These are phyloP conservation scores for Podosphaera xanthii DNA, from an alignment of 2,329 filamentous ascomycete species.

Conservation along the genomic window DNA sequence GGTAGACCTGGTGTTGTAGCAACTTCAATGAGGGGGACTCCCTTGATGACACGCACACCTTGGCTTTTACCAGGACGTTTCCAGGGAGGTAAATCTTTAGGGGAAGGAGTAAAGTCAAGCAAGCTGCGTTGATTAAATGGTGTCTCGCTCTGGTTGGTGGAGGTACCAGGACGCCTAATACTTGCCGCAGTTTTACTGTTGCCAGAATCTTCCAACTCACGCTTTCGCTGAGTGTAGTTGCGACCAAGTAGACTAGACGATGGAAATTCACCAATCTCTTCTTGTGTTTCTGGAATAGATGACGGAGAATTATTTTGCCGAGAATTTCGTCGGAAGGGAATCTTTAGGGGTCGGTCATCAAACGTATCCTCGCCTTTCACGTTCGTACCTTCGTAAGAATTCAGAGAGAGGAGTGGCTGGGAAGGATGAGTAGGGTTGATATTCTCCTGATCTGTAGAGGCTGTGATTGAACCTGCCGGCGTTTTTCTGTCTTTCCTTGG, in stretches of 20 bases:
- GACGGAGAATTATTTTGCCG: conserved; percentile 11
- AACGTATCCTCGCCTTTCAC: conserved; percentile 7
- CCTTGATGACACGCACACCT: conserved; percentile 20
- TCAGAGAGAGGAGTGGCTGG: conserved; percentile 41
- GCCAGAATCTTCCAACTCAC: conserved; percentile 7
- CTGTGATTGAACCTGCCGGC: conserved; percentile 28
- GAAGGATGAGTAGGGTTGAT: not conserved
- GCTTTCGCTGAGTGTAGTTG: conserved; percentile 24
- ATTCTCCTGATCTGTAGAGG: not conserved
- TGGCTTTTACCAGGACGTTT: conserved; percentile 28
- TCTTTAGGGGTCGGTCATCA: conserved; percentile 11
- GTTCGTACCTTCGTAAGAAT: conserved; percentile 24
- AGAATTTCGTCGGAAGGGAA: conserved; percentile 14
- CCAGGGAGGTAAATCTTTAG: conserved; percentile 38
- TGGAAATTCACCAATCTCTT: conserved; percentile 19
- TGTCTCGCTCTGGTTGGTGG: conserved; percentile 1
- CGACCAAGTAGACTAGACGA: conserved; percentile 24
- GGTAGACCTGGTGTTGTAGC: conserved; percentile 14
- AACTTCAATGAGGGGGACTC: conserved; percentile 25
- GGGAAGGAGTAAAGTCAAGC: conserved; percentile 42
- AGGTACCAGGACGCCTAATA: conserved; percentile 7
- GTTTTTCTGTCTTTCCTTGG: conserved; percentile 8
- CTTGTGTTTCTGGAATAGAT: conserved; percentile 7
- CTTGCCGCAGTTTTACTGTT: not conserved
- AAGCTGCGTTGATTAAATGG: conserved; percentile 27